Conservation (phyloP, 2,329 filamentous ascomycete species). For the Xylaria sp. region DNA sequence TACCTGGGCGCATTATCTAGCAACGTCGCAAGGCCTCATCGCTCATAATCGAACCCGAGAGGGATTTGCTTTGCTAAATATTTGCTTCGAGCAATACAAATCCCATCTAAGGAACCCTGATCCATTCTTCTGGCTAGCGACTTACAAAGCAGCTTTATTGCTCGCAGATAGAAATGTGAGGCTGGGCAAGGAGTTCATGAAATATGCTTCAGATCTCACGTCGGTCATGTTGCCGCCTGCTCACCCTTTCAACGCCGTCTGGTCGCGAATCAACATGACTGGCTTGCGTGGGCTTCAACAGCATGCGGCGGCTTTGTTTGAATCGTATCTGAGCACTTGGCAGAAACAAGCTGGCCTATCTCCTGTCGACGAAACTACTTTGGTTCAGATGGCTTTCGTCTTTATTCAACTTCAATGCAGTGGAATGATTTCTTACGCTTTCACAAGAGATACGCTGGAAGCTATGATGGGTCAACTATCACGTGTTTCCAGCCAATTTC, state of each 20-base stretch:
- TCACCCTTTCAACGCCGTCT: slow-evolving; percentile 47
- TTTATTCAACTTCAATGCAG: slow-evolving; percentile 46
- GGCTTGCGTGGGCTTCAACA: slow-evolving; percentile 42
- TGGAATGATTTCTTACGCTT: slow-evolving; percentile 42
- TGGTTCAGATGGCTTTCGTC: slow-evolving; percentile 46
- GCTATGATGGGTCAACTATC: slow-evolving; percentile 37
- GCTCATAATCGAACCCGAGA: slow-evolving; percentile 44
- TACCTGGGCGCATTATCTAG: slow-evolving; percentile 47
- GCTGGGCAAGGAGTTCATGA: slow-evolving; percentile 44
- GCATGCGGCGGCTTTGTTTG: slow-evolving; percentile 43
- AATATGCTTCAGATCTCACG: slow-evolving; percentile 45
- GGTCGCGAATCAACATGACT: slow-evolving; percentile 45
- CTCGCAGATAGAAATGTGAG: slow-evolving; percentile 41
- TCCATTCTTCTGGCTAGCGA: slow-evolving; percentile 48
- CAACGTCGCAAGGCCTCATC: slow-evolving; percentile 47
- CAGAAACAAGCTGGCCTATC: slow-evolving; percentile 39
- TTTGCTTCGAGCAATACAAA: slow-evolving; percentile 48
- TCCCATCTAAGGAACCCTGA: slow-evolving; percentile 43
- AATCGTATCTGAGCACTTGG: slow-evolving; percentile 45
- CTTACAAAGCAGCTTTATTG: slow-evolving; percentile 46
- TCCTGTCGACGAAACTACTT: slow-evolving; percentile 37
- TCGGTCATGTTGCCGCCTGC: slow-evolving; percentile 39
- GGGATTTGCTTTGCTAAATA: slow-evolving; percentile 43
- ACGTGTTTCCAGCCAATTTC: slow-evolving; percentile 38
- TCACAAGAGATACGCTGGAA: slow-evolving; percentile 40